phyloP scores from a whole-genome alignment of 1,284 basidiomycete species.

The Ceraceosorus guamensis region DNA sequence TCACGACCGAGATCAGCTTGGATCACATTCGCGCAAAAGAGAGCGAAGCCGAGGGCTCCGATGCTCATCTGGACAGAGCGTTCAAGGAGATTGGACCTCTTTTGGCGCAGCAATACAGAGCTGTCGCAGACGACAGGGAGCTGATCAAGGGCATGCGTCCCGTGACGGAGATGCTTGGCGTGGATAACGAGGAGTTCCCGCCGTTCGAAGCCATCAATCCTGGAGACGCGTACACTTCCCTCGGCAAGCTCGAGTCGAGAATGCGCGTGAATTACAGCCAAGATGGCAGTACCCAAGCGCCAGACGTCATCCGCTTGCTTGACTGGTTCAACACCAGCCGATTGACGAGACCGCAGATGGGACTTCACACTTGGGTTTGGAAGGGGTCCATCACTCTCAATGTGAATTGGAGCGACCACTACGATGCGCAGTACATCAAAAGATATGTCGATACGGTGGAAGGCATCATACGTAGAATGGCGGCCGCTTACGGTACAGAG shows the following conservation, averaged over 20 bases:
- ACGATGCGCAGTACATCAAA: background rate
- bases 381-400: background rate
- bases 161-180: background rate
- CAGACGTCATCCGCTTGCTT: background rate
- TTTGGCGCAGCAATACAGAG: background rate
- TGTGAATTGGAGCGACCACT: background rate
- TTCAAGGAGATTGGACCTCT: background rate
- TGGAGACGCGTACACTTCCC: conserved; percentile 6
- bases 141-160: background rate
- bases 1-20: conserved; percentile 2
- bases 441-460: background rate
- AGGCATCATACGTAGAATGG: too few species aligned
- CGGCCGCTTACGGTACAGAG: too few species aligned
- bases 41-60: background rate
- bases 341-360: background rate
- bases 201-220: background rate
- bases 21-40: background rate
- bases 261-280: conserved; percentile 1
- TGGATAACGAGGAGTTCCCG: background rate
- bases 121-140: background rate
- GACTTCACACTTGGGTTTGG: conserved; percentile 3
- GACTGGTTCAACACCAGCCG: conserved; percentile 2
- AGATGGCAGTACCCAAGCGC: background rate
- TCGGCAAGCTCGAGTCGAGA: conserved; percentile 3
- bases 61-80: background rate